A percentile compares a stretch with the other conserved stretches of the same genome.
Conservation (phyloP, 2,329 filamentous ascomycete species). For the Graphilbum fragrans region DNA sequence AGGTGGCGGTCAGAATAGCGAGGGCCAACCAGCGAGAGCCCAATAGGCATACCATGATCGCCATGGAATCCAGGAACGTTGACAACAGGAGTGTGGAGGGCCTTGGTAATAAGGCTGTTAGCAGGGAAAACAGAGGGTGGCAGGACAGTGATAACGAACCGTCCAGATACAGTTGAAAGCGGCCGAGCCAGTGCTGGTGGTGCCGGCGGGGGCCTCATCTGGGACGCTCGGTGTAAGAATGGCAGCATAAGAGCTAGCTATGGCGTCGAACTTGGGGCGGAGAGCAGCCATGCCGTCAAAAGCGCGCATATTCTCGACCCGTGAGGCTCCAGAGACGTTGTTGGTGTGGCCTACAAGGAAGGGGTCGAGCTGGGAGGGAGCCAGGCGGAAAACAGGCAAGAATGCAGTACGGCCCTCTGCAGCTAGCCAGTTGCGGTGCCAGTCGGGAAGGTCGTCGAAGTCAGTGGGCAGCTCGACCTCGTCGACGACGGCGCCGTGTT, state of each 20-base stretch:
- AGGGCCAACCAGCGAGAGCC: conserved; percentile 37
- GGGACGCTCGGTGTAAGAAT: conserved; percentile 45
- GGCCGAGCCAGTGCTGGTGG: conserved; percentile 40
- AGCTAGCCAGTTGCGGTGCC: conserved; percentile 36
- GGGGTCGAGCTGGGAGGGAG: conserved; percentile 31
- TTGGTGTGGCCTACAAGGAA: conserved; percentile 38
- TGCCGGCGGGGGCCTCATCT: conserved; percentile 46
- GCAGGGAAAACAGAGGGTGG: background rate
- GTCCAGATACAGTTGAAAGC: conserved; percentile 41
- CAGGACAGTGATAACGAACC: conserved; percentile 15
- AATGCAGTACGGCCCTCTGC: conserved; percentile 42
- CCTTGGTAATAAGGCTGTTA: background rate
- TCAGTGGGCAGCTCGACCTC: conserved; percentile 39
- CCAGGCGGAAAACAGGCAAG: conserved; percentile 35
- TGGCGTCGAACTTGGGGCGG: conserved; percentile 39
- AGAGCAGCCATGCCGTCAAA: conserved; percentile 42
- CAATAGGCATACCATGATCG: conserved; percentile 44
- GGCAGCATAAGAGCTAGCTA: conserved; percentile 38
- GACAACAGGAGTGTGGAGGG: conserved; percentile 47
- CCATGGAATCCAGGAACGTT: conserved; percentile 53
- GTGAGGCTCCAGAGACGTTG: conserved; percentile 27
- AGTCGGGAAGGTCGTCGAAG: conserved; percentile 35
- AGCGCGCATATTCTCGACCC: conserved; percentile 35
- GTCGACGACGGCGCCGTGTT: conserved; percentile 40
- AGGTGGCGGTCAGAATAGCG: conserved; percentile 31